Evolutionary conservation across 805 yeast species (phyloP).

Genomic region (Starmerella stigmatis): DNA sequence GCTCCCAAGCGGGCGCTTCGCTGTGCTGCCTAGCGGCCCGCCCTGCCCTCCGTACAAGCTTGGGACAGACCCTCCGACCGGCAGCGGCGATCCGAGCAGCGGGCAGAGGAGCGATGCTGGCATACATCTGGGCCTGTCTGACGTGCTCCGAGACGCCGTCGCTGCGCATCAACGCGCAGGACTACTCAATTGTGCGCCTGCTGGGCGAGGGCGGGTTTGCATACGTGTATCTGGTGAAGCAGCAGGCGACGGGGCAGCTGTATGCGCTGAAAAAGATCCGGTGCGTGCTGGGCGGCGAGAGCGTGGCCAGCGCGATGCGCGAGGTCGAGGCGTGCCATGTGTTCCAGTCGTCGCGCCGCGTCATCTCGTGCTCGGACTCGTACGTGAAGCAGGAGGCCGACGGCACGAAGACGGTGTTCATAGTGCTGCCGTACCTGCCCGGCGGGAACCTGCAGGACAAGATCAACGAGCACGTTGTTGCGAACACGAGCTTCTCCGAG

Average conservation of each 20-base stretch:
- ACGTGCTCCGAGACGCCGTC: slow-evolving; percentile 42
- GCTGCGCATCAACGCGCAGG: slow-evolving; percentile 49
- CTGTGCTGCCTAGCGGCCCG: too few species aligned
- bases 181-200: slow-evolving; percentile 54
- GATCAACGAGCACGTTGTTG: slow-evolving; percentile 54
- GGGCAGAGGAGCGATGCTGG: too few species aligned
- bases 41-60: too few species aligned
- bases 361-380: slow-evolving; percentile 62
- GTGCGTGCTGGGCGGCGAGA: slow-evolving; percentile 77
- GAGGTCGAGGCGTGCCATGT: slow-evolving; percentile 69
- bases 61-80: too few species aligned
- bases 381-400: slow-evolving; percentile 60
- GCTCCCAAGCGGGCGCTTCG: too few species aligned
- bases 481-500: slow-evolving; percentile 46
- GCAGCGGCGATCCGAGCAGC: too few species aligned
- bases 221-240: slow-evolving; percentile 67
- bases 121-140: slow-evolving; percentile 28
- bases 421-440: slow-evolving; percentile 67
- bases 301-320: slow-evolving; percentile 59
- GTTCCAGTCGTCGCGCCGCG: slow-evolving; percentile 51
- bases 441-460: slow-evolving; percentile 70
- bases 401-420: slow-evolving; percentile 69
- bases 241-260: slow-evolving; percentile 35
- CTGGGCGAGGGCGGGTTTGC: slow-evolving; percentile 88
- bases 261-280: slow-evolving; percentile 78